Evolutionary conservation across 1,139 yeast species (phyloP).

Genomic region (Suhomyces atakaporum): DNA sequence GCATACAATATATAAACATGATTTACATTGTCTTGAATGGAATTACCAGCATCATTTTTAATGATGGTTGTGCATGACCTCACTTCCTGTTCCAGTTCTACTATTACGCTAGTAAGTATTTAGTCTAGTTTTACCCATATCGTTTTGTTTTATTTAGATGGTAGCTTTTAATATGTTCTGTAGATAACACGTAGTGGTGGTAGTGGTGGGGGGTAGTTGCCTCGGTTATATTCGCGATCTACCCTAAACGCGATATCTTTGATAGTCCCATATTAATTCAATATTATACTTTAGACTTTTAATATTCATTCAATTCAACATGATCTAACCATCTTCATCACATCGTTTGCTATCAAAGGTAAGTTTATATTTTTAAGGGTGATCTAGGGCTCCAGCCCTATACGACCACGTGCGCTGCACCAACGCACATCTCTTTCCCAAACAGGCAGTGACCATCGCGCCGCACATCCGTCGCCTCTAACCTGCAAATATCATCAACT

Average conservation of each 20-base stretch:
- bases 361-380: neutral
- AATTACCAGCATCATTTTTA: slow-evolving; percentile 5
- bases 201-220: neutral
- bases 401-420: slow-evolving; percentile 7
- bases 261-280: no score
- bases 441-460: neutral
- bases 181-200: neutral
- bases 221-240: neutral
- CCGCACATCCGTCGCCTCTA: neutral
- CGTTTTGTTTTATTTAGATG: slow-evolving; percentile 7
- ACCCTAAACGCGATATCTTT: neutral
- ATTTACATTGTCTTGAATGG: slow-evolving; percentile 10
- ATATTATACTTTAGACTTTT: no score
- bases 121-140: slow-evolving; percentile 10
- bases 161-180: neutral
- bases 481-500: slow-evolving; percentile 6
- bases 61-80: slow-evolving; percentile 3
- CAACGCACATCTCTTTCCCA: neutral
- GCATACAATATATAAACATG: slow-evolving; percentile 14
- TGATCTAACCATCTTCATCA: no score
- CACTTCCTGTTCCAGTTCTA: slow-evolving; percentile 11
- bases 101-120: slow-evolving; percentile 11
- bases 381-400: slow-evolving; percentile 15
- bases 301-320: no score
- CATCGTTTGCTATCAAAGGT: no score